Conservation (phyloP, 2,329 filamentous ascomycete species). For the Fusarium nelsonii region DNA sequence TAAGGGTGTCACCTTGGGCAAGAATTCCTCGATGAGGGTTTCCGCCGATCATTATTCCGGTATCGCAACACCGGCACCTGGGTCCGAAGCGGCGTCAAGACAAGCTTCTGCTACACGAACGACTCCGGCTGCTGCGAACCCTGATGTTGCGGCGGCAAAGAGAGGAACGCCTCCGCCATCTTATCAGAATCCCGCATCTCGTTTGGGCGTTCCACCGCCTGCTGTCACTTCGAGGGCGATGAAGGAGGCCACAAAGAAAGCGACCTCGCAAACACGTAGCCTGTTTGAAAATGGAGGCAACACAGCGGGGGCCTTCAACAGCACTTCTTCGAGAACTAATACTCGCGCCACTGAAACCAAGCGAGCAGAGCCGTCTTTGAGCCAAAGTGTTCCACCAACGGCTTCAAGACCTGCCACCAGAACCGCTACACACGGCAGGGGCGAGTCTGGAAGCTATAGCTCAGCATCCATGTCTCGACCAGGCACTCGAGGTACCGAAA, state of each 20-base stretch:
- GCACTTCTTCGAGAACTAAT: constrained; percentile 46
- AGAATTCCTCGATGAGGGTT: constrained; percentile 83
- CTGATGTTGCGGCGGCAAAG: constrained; percentile 65
- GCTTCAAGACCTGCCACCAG: constrained; percentile 34
- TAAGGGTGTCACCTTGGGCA: constrained; percentile 81
- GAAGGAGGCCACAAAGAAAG: constrained; percentile 94
- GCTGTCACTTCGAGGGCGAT: constrained; percentile 94
- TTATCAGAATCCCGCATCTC: constrained; percentile 75
- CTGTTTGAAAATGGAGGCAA: constrained; percentile 71
- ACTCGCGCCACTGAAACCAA: constrained; percentile 36
- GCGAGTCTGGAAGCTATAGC: constrained; percentile 43
- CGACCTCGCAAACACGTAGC: constrained; percentile 82
- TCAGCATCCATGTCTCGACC: constrained; percentile 44
- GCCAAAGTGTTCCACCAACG: constrained; percentile 32
- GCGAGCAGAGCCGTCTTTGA: constrained; percentile 33
- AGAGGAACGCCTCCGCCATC: constrained; percentile 87
- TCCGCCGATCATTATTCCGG: constrained; percentile 97
- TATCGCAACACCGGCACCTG: constrained; percentile 83
- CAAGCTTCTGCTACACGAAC: constrained; percentile 53
- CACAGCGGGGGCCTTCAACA: constrained; percentile 46
- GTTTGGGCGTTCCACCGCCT: constrained; percentile 88
- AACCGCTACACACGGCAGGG: constrained; percentile 30
- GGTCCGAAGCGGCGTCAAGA: constrained; percentile 51
- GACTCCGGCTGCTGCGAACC: constrained; percentile 69
- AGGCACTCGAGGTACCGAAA: constrained; percentile 43